A percentile compares a stretch with the other conserved stretches of the same genome.
Conservation (phyloP, 805 yeast genomes). For the Candida insectalens region DNA sequence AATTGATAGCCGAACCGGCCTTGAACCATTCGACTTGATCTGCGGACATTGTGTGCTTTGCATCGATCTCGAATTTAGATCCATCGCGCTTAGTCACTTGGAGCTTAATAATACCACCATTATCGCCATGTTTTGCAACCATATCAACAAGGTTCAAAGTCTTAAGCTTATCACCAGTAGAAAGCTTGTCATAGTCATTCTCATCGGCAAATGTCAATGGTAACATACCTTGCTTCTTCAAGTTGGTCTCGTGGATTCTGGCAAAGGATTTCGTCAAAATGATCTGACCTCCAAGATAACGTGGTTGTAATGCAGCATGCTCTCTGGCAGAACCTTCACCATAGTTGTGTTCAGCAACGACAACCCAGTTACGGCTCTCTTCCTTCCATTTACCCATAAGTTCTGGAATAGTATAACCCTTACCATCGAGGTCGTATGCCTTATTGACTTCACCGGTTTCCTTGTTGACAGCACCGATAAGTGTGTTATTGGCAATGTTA, state of each 20-base stretch:
- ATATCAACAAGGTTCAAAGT: slow-evolving; percentile 68
- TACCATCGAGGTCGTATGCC: slow-evolving; percentile 81
- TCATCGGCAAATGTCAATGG: slow-evolving; percentile 91
- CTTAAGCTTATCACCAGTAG: slow-evolving; percentile 68
- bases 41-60: slow-evolving; percentile 93
- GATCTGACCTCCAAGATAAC: slow-evolving; percentile 86
- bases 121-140: slow-evolving; percentile 74
- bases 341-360: slow-evolving; percentile 94
- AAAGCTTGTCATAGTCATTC: slow-evolving; percentile 73
- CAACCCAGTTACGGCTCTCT: slow-evolving; percentile 81
- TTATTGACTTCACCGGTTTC: slow-evolving; percentile 95
- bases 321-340: slow-evolving; percentile 99
- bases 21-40: slow-evolving; percentile 95
- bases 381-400: slow-evolving; percentile 93
- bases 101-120: slow-evolving; percentile 72
- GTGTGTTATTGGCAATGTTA: slow-evolving; percentile 88
- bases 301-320: slow-evolving; percentile 94
- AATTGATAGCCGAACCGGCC: slow-evolving; percentile 95
- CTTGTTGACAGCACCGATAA: slow-evolving; percentile 93
- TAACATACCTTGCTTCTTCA: slow-evolving; percentile 96
- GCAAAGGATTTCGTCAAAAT: slow-evolving; percentile 93
- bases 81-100: slow-evolving; percentile 60
- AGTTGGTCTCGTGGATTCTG: slow-evolving; percentile 95
- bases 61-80: slow-evolving; percentile 52
- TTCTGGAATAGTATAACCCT: slow-evolving; percentile 78